Evolutionary conservation across 1,139 yeast species (phyloP), one percentile per base, ranked within the genome.

Genomic region (Lodderomyces jiufengensis): DNA sequence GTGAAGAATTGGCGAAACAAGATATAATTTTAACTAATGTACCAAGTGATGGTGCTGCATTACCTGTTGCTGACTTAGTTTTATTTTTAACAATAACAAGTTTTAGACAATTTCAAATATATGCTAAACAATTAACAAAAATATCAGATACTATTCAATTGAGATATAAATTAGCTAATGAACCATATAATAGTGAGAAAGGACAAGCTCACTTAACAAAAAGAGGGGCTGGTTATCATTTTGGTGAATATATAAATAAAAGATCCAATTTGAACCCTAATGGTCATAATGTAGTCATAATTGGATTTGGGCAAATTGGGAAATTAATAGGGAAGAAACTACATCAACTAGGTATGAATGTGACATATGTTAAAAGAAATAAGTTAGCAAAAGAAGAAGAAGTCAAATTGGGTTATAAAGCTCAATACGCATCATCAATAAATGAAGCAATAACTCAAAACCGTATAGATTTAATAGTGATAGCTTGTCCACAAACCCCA

Each of bases 241-340:
- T 73, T 33, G 86, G 85, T 22, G 74, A 78, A 45, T 39, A 45
- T 15, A 57, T 69, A 4, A 60, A 59, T 24, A 51, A 59, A 8
- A 51, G 68, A 31, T 55, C 50, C 16, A 66, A 66, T 39, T 45
- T 49, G 27, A 70, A 76, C 11, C 87, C 88, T 5, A 55, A 61
- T 4, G 80, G 79, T 27, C 82, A 80, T 48, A 61, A 64, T 20
- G 90, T 70, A 1, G 78, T 83, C 6, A 72, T 86, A 29, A 73
- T 84, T 3, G 95, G 95, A 0, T 80, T 84, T 50, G 95, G 95
- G 2, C 69, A 76, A 27, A 85, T 86, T 48, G 95, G 95, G 5
- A 71, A 72, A 52, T 69, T 71, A 26, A 76, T 84, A 34, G 94
- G 82, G 3, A 55, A 61, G 33, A 68, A 81, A 45, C 65, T 84